phyloP scores from a whole-genome alignment of 2,329 filamentous ascomycete genomes.

The Cordyceps tenuipes region DNA sequence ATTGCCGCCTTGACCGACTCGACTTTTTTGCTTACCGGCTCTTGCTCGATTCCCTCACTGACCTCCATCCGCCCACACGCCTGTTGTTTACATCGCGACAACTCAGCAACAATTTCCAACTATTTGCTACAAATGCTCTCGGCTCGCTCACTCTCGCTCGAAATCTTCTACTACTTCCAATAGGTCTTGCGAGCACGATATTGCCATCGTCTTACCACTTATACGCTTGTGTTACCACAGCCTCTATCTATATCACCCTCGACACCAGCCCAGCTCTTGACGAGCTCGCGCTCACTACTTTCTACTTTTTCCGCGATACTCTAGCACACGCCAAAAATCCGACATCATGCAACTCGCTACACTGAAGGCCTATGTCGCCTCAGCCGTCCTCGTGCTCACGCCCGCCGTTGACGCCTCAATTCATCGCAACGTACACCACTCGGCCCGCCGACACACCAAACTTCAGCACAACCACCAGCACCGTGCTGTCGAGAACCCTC shows the following conservation, averaged over 20 bases:
- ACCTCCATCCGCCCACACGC: background rate
- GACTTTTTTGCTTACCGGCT: background rate
- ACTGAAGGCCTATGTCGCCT: conserved; percentile 1
- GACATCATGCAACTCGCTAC: conserved; percentile 6
- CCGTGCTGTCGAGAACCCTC: conserved; percentile 14
- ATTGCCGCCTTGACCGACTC: background rate
- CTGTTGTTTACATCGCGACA: conserved; percentile 1
- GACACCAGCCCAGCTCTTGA: background rate
- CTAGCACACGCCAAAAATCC: background rate
- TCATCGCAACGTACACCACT: conserved; percentile 22
- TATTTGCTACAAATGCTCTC: background rate
- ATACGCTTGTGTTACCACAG: background rate
- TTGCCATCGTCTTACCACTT: background rate
- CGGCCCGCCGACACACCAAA: conserved; percentile 27
- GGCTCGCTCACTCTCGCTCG: background rate
- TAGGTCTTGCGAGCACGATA: background rate
- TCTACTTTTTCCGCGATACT: background rate
- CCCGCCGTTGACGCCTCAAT: conserved; percentile 5
- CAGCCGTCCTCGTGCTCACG: conserved; percentile 2
- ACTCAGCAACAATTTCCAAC: background rate
- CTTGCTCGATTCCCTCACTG: background rate
- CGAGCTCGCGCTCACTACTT: background rate
- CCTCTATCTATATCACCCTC: background rate
- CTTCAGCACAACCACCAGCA: conserved; percentile 18
- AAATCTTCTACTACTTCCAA: background rate